Percentiles rank a stretch among this genome's conserved stretches.
These are phyloP conservation scores for Alternaria sp. DNA, from an alignment of 2,329 filamentous ascomycete species.

Conservation along the genomic window DNA sequence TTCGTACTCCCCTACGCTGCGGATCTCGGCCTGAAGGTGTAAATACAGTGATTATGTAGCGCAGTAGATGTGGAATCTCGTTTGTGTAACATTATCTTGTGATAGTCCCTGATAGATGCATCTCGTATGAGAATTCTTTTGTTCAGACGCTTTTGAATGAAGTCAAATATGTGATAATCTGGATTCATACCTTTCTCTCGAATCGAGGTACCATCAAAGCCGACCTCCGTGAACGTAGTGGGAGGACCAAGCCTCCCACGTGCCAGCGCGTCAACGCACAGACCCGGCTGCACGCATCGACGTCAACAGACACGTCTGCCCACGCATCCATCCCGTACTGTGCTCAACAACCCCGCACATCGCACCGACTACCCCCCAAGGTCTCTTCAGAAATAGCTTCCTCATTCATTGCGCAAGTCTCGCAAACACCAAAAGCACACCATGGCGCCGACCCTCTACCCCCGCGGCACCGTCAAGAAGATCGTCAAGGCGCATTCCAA, in stretches of 20 bases:
- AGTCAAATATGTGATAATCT: no score
- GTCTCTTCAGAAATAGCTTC: not conserved
- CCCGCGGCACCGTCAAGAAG: conserved; percentile 82
- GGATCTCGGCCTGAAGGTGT: conserved; percentile 93
- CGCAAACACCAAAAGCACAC: not conserved
- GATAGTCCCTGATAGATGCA: conserved; percentile 50
- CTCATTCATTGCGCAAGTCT: not conserved
- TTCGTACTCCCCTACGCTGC: conserved; percentile 89
- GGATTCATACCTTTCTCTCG: no score
- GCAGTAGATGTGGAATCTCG: conserved; percentile 39
- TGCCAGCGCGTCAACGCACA: conserved; percentile 13
- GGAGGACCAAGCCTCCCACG: no score
- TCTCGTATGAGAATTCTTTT: conserved; percentile 45
- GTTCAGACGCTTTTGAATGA: no score
- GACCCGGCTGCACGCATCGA: not conserved
- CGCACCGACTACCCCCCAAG: not conserved
- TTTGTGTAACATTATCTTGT: conserved; percentile 52
- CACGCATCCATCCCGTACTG: not conserved
- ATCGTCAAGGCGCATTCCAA: conserved; percentile 89
- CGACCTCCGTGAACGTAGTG: no score
- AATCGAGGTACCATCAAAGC: no score
- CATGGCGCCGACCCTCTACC: conserved; percentile 75
- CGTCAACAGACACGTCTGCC: conserved; percentile 1
- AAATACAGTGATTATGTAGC: conserved; percentile 57
- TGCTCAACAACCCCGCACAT: not conserved